These are phyloP conservation scores for Lablab purpureus DNA, from an alignment of 306 rosid species.

Conservation along the genomic window DNA sequence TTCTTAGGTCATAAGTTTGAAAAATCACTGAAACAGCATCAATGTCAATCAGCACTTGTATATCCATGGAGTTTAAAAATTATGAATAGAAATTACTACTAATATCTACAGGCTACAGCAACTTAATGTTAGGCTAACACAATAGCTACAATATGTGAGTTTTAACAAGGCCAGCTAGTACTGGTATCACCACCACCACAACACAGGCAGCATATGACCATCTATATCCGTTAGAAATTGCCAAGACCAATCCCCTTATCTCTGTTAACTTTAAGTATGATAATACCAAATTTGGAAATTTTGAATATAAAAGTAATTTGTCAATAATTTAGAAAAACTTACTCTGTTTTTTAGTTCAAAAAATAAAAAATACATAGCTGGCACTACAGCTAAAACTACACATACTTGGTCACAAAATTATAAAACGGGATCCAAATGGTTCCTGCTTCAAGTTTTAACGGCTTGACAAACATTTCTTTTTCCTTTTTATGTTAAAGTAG, in stretches of 20 bases:
- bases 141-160: neutral
- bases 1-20: neutral
- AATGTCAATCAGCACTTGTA: neutral
- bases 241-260: neutral
- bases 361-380: neutral
- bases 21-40: neutral
- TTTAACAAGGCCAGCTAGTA: slow-evolving; percentile 11
- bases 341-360: neutral
- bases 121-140: neutral
- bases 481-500: neutral
- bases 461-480: neutral
- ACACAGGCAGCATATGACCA: neutral
- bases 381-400: neutral
- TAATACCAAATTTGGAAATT: neutral
- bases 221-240: slow-evolving; percentile 12
- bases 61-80: slow-evolving; percentile 2
- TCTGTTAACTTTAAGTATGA: neutral
- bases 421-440: neutral
- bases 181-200: neutral
- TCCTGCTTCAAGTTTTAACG: neutral
- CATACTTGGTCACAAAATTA: neutral
- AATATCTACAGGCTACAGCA: neutral
- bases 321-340: neutral
- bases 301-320: neutral
- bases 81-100: slow-evolving; percentile 9